A percentile compares a stretch with the other conserved stretches of the same genome.
Evolutionary conservation across 225 moss, liverwort and hornwort genomes (phyloP).

Genomic region (Bryoerythrophyllum caledonicum): DNA sequence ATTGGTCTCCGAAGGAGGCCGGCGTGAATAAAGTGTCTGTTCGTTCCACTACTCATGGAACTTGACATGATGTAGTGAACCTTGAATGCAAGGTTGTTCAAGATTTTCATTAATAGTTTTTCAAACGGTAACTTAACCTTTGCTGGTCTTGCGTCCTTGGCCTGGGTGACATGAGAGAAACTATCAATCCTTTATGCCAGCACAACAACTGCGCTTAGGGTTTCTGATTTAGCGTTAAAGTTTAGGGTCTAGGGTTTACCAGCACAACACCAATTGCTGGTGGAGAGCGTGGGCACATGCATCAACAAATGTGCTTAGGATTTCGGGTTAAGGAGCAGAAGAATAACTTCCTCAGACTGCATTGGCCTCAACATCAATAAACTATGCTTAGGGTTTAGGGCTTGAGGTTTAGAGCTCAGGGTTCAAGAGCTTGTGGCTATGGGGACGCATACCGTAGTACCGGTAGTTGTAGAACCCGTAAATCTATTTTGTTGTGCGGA

Average conservation of each 20-base stretch:
- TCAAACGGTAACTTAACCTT: conserved; percentile 34
- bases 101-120: neutral
- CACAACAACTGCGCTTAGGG: neutral
- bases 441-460: conserved; percentile 38
- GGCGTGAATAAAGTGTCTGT: no score
- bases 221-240: neutral
- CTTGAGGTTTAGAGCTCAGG: no score
- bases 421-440: neutral
- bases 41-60: no score
- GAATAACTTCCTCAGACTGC: neutral
- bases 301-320: no score
- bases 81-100: neutral
- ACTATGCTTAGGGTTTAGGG: no score
- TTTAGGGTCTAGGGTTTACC: neutral
- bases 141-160: conserved; percentile 48
- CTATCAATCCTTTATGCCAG: neutral
- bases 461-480: conserved; percentile 50
- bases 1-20: no score
- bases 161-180: conserved; percentile 16
- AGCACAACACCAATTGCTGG: neutral
- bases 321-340: neutral
- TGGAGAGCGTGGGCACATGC: neutral
- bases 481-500: conserved; percentile 52
- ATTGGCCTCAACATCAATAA: no score
- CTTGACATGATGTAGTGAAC: no score